Evolutionary conservation across 2,329 filamentous ascomycete species (phyloP).

Genomic region (Fusarium cyanostomum): DNA sequence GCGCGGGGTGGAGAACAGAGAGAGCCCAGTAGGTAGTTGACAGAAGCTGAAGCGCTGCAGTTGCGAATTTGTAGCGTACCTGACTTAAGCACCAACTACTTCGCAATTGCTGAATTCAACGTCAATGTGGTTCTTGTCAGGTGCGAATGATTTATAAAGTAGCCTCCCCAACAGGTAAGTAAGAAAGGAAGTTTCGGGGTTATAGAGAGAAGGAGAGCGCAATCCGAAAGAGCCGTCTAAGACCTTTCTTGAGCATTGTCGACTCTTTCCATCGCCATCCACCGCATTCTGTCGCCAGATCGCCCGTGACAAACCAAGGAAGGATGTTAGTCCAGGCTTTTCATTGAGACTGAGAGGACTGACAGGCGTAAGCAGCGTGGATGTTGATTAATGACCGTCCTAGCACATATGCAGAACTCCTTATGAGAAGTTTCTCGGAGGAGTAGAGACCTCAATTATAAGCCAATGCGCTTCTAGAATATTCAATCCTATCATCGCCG

Average conservation of each 20-base stretch:
- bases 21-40: constrained; percentile 1
- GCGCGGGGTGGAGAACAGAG: constrained; percentile 16
- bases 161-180: too few relatives aligned
- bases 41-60: constrained; percentile 4
- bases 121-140: background rate
- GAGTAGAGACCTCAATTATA: too few relatives aligned
- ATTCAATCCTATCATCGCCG: background rate
- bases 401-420: too few relatives aligned
- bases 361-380: too few relatives aligned
- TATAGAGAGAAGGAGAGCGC: background rate
- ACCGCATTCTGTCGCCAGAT: constrained; percentile 40
- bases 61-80: background rate
- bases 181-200: background rate
- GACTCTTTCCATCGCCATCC: constrained; percentile 28
- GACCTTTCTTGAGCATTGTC: background rate
- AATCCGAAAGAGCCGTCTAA: background rate
- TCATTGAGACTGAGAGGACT: too few relatives aligned
- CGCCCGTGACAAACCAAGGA: constrained; percentile 8
- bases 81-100: background rate
- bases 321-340: too few relatives aligned
- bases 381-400: too few relatives aligned
- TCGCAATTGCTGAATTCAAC: background rate
- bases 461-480: too few relatives aligned
- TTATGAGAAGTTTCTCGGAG: too few relatives aligned
- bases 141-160: too few relatives aligned